phyloP scores from a whole-genome alignment of 306 rosid genomes.

The Arachis hypogaea region DNA sequence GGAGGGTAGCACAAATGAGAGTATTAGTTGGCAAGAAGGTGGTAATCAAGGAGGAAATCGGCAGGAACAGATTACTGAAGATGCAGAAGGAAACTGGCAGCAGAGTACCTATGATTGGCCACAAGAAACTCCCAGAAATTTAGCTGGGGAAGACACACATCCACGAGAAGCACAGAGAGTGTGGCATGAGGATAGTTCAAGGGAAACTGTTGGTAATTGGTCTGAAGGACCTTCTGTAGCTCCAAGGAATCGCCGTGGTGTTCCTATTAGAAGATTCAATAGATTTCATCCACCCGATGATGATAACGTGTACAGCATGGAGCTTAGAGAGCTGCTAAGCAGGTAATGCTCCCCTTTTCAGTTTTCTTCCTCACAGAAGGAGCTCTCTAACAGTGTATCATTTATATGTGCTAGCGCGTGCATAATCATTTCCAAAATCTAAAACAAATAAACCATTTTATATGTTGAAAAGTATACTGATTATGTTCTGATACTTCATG shows the following conservation, averaged over 20 bases:
- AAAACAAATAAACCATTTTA: conserved; percentile 11
- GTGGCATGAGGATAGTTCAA: conserved; percentile 71
- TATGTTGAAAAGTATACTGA: conserved; percentile 16
- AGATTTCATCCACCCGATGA: conserved; percentile 98
- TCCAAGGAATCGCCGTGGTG: conserved; percentile 74
- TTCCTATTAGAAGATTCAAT: conserved; percentile 74
- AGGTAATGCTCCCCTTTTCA: conserved; percentile 56
- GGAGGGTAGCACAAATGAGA: conserved; percentile 60
- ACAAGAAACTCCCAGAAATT: conserved; percentile 57
- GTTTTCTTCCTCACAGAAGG: conserved; percentile 27
- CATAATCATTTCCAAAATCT: conserved; percentile 18
- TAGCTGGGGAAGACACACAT: conserved; percentile 66
- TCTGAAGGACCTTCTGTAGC: conserved; percentile 79
- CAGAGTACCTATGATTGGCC: conserved; percentile 67
- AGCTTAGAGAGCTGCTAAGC: conserved; percentile 98
- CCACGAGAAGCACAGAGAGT: conserved; percentile 61
- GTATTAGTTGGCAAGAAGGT: conserved; percentile 70
- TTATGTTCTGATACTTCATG: conserved; percentile 26
- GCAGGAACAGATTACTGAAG: conserved; percentile 72
- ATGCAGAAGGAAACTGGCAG: conserved; percentile 73
- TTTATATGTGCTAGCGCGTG: conserved; percentile 6
- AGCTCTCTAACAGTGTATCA: background rate
- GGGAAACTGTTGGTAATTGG: conserved; percentile 83
- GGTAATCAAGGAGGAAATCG: conserved; percentile 59
- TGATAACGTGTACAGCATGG: conserved; percentile 98